Percentiles rank a stretch among this genome's conserved stretches.
phyloP scores from a whole-genome alignment of 2,329 filamentous ascomycete species.

The Penicillium griseofulvum region DNA sequence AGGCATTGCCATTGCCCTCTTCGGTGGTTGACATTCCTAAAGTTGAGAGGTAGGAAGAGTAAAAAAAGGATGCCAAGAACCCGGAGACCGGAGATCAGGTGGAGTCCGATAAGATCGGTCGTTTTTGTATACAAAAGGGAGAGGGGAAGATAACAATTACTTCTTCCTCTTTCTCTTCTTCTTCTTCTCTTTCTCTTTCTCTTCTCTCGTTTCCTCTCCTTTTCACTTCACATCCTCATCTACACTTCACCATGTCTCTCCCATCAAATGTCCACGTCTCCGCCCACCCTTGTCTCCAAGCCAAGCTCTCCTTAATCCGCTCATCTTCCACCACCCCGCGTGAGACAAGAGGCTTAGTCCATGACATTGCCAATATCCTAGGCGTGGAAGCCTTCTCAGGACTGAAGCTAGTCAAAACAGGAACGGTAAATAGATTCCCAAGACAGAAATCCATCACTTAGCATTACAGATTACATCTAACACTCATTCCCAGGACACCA shows the following conservation, averaged over 20 bases:
- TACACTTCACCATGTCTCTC: constrained; percentile 33
- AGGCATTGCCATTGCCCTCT: no score
- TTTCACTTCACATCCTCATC: not conserved
- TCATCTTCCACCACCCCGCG: constrained; percentile 66
- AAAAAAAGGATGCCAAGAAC: constrained; percentile 7
- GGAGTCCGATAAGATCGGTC: constrained; percentile 6
- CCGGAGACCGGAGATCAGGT: constrained; percentile 6
- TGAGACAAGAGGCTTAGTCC: constrained; percentile 76
- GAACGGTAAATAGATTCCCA: constrained; percentile 57
- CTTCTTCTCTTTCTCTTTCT: constrained; percentile 1
- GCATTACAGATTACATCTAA: not conserved
- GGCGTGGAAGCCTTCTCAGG: constrained; percentile 76
- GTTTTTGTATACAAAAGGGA: constrained; percentile 1
- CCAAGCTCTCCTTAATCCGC: constrained; percentile 86
- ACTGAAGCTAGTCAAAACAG: constrained; percentile 57
- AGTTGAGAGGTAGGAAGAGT: not conserved
- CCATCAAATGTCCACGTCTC: constrained; percentile 70
- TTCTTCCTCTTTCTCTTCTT: not conserved
- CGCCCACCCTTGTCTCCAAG: constrained; percentile 76
- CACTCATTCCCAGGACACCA: constrained; percentile 60
- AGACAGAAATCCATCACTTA: constrained; percentile 1
- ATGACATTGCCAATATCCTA: constrained; percentile 82
- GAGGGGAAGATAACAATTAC: constrained; percentile 14
- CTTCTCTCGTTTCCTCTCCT: not conserved
- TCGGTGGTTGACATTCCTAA: not conserved